A percentile compares a stretch with the other conserved stretches of the same genome.
Evolutionary conservation across 2,329 filamentous ascomycete genomes (phyloP).

Genomic region (Fusarium redolens): DNA sequence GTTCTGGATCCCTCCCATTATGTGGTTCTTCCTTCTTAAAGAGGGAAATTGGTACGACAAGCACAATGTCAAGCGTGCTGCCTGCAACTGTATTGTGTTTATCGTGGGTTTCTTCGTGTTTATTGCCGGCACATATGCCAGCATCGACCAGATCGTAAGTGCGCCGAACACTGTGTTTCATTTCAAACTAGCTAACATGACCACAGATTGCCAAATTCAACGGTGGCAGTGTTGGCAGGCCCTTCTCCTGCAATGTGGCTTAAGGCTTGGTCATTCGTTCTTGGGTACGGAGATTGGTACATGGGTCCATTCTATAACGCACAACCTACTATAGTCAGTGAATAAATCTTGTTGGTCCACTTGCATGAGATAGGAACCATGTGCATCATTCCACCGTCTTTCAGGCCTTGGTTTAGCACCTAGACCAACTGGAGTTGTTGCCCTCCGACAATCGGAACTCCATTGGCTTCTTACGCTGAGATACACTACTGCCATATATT

Average conservation of each 20-base stretch:
- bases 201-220: conserved; percentile 36
- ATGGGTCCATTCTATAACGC: background rate
- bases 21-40: conserved; percentile 54
- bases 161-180: background rate
- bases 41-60: conserved; percentile 44
- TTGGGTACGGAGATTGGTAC: fast-evolving
- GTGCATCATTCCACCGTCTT: background rate
- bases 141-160: conserved; percentile 46
- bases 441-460: background rate
- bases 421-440: background rate
- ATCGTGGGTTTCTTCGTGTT: conserved; percentile 47
- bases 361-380: background rate
- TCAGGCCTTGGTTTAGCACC: background rate
- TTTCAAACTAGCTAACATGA: background rate
- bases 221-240: conserved; percentile 37
- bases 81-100: conserved; percentile 41
- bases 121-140: conserved; percentile 47
- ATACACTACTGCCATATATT: fast-evolving
- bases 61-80: conserved; percentile 42
- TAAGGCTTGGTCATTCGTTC: background rate
- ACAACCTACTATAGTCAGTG: background rate
- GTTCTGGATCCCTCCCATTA: conserved; percentile 55
- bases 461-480: fast-evolving
- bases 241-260: conserved; percentile 38
- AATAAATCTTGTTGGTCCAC: background rate